Percentiles rank a stretch among this genome's conserved stretches.
Evolutionary conservation across 1,284 basidiomycete genomes (phyloP).

Genomic region (Ceratobasidium sp.): DNA sequence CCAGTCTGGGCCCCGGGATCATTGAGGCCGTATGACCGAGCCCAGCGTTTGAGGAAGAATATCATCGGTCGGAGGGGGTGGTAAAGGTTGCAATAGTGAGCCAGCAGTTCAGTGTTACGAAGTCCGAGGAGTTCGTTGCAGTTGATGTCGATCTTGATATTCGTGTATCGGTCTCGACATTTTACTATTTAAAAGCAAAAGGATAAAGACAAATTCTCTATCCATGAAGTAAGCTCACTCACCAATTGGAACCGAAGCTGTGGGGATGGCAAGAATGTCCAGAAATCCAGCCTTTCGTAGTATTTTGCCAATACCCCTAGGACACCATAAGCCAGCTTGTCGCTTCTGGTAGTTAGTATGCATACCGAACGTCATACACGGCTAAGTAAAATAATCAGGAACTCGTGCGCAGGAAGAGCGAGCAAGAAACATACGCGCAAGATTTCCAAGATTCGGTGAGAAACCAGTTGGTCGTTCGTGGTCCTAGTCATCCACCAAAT

Average conservation of each 20-base stretch:
- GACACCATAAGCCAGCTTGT: slow-evolving; percentile 16
- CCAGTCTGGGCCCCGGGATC: slow-evolving; percentile 49
- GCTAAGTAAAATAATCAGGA: slow-evolving; percentile 44
- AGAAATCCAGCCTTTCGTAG: slow-evolving; percentile 53
- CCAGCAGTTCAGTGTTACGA: slow-evolving; percentile 59
- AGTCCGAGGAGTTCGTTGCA: slow-evolving; percentile 65
- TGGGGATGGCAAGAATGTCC: slow-evolving; percentile 49
- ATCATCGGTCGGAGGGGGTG: slow-evolving; percentile 57
- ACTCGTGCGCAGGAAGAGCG: neutral
- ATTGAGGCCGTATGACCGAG: slow-evolving; percentile 59
- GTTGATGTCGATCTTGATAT: slow-evolving; percentile 62
- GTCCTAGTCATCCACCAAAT: slow-evolving; percentile 50
- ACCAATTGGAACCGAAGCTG: slow-evolving; percentile 64
- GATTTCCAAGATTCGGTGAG: slow-evolving; percentile 46
- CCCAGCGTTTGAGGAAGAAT: slow-evolving; percentile 61
- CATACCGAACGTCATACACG: slow-evolving; percentile 53
- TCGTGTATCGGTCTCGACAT: slow-evolving; percentile 56
- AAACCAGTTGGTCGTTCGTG: slow-evolving; percentile 51
- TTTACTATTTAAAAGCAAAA: slow-evolving; percentile 54
- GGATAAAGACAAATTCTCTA: slow-evolving; percentile 6
- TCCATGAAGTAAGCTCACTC: slow-evolving; percentile 36
- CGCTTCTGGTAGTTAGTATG: neutral
- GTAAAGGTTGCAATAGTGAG: slow-evolving; percentile 56
- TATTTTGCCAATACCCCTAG: slow-evolving; percentile 21
- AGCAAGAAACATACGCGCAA: slow-evolving; percentile 48